Evolutionary conservation across 805 yeast species (phyloP), one percentile per base, ranked within the genome.

Genomic region (Ogataea dorogensis): DNA sequence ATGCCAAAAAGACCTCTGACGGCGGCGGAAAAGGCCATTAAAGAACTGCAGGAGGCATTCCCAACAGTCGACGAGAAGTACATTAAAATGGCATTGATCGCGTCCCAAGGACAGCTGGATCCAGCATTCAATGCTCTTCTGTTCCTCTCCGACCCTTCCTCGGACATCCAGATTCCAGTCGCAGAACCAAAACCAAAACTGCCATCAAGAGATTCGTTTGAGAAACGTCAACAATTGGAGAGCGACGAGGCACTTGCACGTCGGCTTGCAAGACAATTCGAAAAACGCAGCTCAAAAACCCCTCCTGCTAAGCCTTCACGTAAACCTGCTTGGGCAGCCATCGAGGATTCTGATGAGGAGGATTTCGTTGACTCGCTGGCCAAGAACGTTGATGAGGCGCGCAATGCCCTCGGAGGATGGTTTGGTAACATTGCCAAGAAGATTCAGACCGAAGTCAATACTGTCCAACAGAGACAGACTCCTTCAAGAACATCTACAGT

Each of bases 121-220:
- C 80, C 85, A 1, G 95, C 96, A 1, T 91, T 91, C 67, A 84
- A 82, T 58, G 97, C 96, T 0, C 66, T 89, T 51, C 67, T 91
- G 42, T 86, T 75, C 49, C 63, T 86, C 36, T 79, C 86, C 12
- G 96, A 89, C 60, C 91, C 91, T 7, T 57, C 69, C 3, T 69
- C 70, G 42, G 71, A 71, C 43, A 77, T 81, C 10, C 75, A 72
- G 43, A 66, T 75, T 30, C 77, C 75, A 18, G 47, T 49, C 8
- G 61, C 63, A 12, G 59, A 61, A 16, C 42, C 44, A 24, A 47
- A 45, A 22, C 67, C 68, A 4, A 55, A 56, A 4, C 43, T 58
- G 13, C 63, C 67, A 12, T 54, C 54, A 25, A 56, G 58, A 39
- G 61, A 25, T 49, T 58, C 51, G 33, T 61, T 53, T 12, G 53